Evolutionary conservation across 768 basidiomycete species (phyloP), one percentile per base, ranked within the genome.

Genomic region (Tephrocybe sp.): DNA sequence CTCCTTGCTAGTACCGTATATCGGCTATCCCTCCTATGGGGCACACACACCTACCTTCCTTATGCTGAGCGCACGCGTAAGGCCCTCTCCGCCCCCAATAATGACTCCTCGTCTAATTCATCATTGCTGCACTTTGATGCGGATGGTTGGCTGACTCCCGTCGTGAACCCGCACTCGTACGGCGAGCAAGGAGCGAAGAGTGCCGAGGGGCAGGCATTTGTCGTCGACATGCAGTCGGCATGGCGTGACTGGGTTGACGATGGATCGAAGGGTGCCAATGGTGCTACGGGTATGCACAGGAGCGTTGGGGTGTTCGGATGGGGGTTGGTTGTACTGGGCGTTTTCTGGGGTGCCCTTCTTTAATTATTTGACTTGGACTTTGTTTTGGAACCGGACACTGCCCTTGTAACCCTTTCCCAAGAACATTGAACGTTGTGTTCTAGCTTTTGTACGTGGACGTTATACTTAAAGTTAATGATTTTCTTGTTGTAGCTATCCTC

Each of bases 161-260:
- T 92, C 15, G 88, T 88, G 3, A 72, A 94, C 59, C 91, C 92
- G 0, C 63, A 85, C 45, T 62, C 70, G 1, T 83, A 74, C 57
- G 68, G 70, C 0, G 10, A 53, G 1, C 49, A 77, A 51, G 84
- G 86, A 0, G 50, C 64, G 0, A 18, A 79, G 16, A 88, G 86
- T 51, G 79, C 91, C 1, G 92, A 94, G 64, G 83, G 75, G 0
- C 76, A 94, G 68, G 88, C 86, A 6, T 94, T 94, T 64, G 79
- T 88, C 10, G 63, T 94, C 4, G 74, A 83, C 59, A 73, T 93
- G 67, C 74, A 91, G 50, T 78, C 88, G 0, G 86, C 87, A 3
- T 88, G 83, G 74, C 70, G 75, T 37, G 91, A 91, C 55, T 92
- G 90, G 88, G 73, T 77, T 1, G 69, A 66, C 0, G 74, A 62